Evolutionary conservation across 768 basidiomycete genomes (phyloP), one percentile per base, ranked within the genome.

Genomic region (Calocera viscosa): DNA sequence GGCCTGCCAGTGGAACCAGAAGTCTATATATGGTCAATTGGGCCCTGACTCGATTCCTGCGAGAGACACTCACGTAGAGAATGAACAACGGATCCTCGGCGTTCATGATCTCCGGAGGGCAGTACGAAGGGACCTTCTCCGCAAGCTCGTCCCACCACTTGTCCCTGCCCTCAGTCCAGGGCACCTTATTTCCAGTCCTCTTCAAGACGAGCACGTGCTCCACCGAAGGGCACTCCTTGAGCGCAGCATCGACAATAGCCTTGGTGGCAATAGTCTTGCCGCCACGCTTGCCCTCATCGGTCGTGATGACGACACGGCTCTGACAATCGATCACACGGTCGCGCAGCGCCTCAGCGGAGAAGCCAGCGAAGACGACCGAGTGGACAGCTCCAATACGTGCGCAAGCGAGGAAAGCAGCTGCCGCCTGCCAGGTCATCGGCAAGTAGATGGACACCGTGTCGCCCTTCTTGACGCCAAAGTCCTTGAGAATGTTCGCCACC

Each of bases 51-150:
- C n/a, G n/a, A n/a, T 53, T 17, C 64, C 24, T 49, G 60, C 38
- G 34, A 39, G 11, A 7, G 47, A 22, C 16, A 82, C 91, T 79
- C 73, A 94, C 94, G 77, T 98, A 99, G 68, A 99, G 93, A 74
- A 99, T 97, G 78, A 99, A 99, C 26, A 99, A 81, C 1, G 95
- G 95, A 74, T 98, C 96, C 75, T 99, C 95, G n/a, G 90, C 77
- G 34, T 83, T 74, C 89, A 99, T 92, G 69, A 89, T 75, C 78
- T 91, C 91, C 17, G 87, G 87, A 0, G 94, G 86, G 80, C 92
- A 95, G 79, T 91, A 95, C 67, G 82, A 83, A 19, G 90, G 85
- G 17, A 96, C 93, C 75, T 86, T 90, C 24, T 81, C 83, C 30
- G 82, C 81, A 78, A 94, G 92, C 77, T 97, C 94, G 73, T 97